These are phyloP conservation scores for Neonectria faginata DNA, from an alignment of 2,329 filamentous ascomycete species.

Conservation along the genomic window DNA sequence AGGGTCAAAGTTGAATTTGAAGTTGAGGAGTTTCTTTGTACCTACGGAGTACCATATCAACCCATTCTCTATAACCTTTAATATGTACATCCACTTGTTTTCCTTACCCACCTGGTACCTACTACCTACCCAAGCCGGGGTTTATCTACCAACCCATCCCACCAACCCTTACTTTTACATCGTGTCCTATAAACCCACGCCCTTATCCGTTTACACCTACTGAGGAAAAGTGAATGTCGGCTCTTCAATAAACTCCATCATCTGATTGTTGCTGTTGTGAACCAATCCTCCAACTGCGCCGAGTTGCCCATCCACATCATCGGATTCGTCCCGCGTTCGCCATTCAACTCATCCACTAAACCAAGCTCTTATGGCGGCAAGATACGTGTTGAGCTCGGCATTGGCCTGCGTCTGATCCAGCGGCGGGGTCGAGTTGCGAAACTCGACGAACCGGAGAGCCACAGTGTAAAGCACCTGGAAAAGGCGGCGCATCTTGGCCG, in stretches of 20 bases:
- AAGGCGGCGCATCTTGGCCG: conserved; percentile 66
- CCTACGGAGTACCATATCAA: neutral
- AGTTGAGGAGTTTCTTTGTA: neutral
- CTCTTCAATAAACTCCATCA: conserved; percentile 52
- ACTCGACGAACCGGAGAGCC: conserved; percentile 69
- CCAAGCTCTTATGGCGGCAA: conserved; percentile 57
- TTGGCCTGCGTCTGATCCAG: conserved; percentile 51
- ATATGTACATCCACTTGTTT: neutral
- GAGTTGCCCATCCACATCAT: conserved; percentile 54
- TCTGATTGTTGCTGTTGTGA: conserved; percentile 53
- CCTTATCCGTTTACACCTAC: neutral
- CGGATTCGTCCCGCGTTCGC: conserved; percentile 37
- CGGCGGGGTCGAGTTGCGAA: conserved; percentile 52
- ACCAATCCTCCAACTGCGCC: conserved; percentile 54
- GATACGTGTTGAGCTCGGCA: conserved; percentile 45
- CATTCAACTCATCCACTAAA: conserved; percentile 28
- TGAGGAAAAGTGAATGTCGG: conserved; percentile 43
- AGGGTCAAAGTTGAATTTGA: neutral
- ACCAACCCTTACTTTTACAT: conserved; percentile 7
- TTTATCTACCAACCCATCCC: neutral
- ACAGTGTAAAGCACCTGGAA: conserved; percentile 70
- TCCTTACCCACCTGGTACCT: no score
- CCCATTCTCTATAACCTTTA: no score
- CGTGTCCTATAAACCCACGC: neutral
- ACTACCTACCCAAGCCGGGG: no score